Evolutionary conservation across 768 basidiomycete species (phyloP).

Genomic region (Naganishia antarctica): DNA sequence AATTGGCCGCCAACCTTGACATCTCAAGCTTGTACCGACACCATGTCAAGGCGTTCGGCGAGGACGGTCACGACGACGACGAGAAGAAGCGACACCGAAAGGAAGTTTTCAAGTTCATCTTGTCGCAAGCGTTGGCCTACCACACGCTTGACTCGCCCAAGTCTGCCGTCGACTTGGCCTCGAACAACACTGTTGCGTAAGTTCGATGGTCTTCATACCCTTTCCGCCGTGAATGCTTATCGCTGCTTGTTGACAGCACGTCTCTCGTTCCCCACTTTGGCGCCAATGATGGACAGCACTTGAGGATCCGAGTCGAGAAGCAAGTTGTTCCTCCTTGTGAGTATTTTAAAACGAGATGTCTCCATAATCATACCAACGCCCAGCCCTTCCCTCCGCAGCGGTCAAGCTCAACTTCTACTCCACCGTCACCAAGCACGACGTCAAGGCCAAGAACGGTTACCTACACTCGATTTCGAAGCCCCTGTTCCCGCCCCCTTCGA

Average conservation of each 20-base stretch:
- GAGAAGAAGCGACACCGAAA: constrained; percentile 52
- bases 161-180: constrained; percentile 51
- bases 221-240: constrained; percentile 45
- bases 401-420: constrained; percentile 56
- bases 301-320: constrained; percentile 44
- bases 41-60: constrained; percentile 49
- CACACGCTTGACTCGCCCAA: constrained; percentile 55
- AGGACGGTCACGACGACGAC: constrained; percentile 46
- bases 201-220: neutral
- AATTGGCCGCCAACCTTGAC: constrained; percentile 1
- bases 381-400: constrained; percentile 27
- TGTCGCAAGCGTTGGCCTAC: constrained; percentile 58
- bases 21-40: constrained; percentile 36
- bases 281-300: constrained; percentile 40
- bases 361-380: constrained; percentile 25
- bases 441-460: constrained; percentile 56
- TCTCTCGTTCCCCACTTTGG: constrained; percentile 45
- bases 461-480: constrained; percentile 59
- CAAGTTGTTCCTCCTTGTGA: constrained; percentile 44
- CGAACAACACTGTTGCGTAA: constrained; percentile 57
- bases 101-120: constrained; percentile 58
- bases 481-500: constrained; percentile 50
- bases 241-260: constrained; percentile 30
- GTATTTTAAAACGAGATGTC: constrained; percentile 6
- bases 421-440: constrained; percentile 50